These are phyloP conservation scores for Leishmania turanica DNA, from an alignment of 208 protist genomes.

Conservation along the genomic window DNA sequence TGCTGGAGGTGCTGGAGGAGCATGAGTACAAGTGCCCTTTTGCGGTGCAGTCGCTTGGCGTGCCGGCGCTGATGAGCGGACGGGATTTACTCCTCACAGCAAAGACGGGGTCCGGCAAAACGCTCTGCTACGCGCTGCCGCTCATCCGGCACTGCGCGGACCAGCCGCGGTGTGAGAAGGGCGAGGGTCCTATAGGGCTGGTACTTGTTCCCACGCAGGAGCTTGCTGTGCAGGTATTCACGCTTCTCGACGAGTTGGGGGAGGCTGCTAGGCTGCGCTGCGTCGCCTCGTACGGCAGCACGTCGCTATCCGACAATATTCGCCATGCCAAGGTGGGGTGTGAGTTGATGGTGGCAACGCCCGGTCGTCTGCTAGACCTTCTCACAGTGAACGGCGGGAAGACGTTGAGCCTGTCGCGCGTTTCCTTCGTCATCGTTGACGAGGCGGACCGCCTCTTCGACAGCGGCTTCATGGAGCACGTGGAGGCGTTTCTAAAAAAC, in stretches of 20 bases:
- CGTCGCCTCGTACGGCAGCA: conserved; percentile 79
- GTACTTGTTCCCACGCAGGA: conserved; percentile 95
- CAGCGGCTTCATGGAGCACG: conserved; percentile 94
- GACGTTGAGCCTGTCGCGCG: conserved; percentile 59
- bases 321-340: conserved; percentile 56
- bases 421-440: conserved; percentile 92
- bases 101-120: conserved; percentile 96
- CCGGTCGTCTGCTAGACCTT: conserved; percentile 88
- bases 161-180: conserved; percentile 71
- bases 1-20: conserved; percentile 57
- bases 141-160: conserved; percentile 89
- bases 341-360: conserved; percentile 86
- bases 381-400: conserved; percentile 83
- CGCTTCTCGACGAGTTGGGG: conserved; percentile 74
- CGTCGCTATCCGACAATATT: conserved; percentile 81
- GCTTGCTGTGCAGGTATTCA: conserved; percentile 90
- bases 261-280: conserved; percentile 47
- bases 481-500: conserved; percentile 89
- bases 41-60: conserved; percentile 84
- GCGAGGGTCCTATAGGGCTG: conserved; percentile 90
- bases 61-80: conserved; percentile 86
- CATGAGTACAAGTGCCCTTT: conserved; percentile 76
- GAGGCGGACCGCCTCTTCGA: conserved; percentile 96
- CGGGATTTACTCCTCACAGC: conserved; percentile 91
- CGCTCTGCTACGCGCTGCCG: conserved; percentile 92